Evolutionary conservation across 2,329 filamentous ascomycete species (phyloP), one percentile per base, ranked within the genome.

Genomic region (Beauveria bassiana): DNA sequence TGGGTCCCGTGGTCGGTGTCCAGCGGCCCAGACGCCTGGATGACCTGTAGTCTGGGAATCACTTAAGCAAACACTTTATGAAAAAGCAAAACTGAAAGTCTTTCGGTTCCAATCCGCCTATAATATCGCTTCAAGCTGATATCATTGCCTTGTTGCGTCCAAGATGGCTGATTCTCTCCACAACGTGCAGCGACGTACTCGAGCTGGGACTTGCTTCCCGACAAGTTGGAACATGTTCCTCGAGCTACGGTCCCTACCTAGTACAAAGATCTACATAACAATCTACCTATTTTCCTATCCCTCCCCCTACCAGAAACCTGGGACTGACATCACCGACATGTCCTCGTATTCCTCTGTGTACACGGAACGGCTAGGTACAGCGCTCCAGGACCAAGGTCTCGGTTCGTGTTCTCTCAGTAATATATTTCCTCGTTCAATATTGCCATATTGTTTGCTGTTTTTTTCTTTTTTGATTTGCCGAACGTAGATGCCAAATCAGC

Each of bases 301-400:
- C 28, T 22, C n/a, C 3, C 53, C 9, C 16, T 56, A n/a, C n/a
- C 54, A 56, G 14, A 22, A 22, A 20, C 3, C 26, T 47, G 54
- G 54, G 42, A 52, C 12, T 56, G 53, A 31, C 40, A 56, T 34
- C 16, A 22, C n/a, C 54, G n/a, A 38, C 22, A 34, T 56, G 28
- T 42, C 28, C 46, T 59, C 56, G 56, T 59, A 59, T 59, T 18
- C 38, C 24, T 38, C 24, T n/a, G 46, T 51, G 56, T 18, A 51
- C 20, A 34, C 16, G 10, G 22, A 38, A 56, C 56, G 46, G 46
- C n/a, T 50, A 40, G 20, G 9, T 26, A 43, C 56, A 59, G 56
- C 8, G 26, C 38, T 12, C 56, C 56, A 51, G 24, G 34, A 43
- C 56, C 56, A 59, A 14, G 56, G 46, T 2, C 9, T 18, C 31